Evolutionary conservation across 345 rosid genomes (phyloP).

Genomic region (Eucalyptus pauciflora): DNA sequence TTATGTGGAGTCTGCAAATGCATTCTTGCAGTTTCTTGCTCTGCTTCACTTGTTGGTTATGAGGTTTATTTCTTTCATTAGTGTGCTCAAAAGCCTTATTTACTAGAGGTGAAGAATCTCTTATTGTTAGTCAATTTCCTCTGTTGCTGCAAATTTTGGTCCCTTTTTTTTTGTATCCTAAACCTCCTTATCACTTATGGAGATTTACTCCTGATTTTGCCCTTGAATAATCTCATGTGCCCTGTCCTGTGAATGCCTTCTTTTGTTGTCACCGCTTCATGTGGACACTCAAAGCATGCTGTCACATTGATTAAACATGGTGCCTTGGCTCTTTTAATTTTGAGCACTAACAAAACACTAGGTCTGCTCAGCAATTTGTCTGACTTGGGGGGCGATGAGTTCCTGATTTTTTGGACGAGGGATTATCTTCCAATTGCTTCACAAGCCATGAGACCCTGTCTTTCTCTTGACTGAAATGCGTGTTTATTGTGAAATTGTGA

Average conservation of each 20-base stretch:
- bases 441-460: not conserved
- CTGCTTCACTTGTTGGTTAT: not conserved
- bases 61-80: not conserved
- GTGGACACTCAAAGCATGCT: not conserved
- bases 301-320: not conserved
- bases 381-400: not conserved
- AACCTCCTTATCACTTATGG: not conserved
- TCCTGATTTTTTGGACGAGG: not conserved
- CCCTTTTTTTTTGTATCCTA: not conserved
- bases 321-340: not conserved
- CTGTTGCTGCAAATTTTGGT: not conserved
- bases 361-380: not conserved
- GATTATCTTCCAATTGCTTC: not conserved
- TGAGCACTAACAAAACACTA: not conserved
- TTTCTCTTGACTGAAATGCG: not conserved
- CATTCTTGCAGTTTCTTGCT: not conserved
- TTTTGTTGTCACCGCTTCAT: not conserved
- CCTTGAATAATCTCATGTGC: not conserved
- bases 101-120: not conserved
- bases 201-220: not conserved
- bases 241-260: not conserved
- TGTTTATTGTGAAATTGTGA: not conserved
- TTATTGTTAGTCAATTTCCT: not conserved
- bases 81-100: not conserved
- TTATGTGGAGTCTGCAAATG: not conserved